Conservation (phyloP, 2,329 filamentous ascomycete genomes). For the Diplocarpon mali region DNA sequence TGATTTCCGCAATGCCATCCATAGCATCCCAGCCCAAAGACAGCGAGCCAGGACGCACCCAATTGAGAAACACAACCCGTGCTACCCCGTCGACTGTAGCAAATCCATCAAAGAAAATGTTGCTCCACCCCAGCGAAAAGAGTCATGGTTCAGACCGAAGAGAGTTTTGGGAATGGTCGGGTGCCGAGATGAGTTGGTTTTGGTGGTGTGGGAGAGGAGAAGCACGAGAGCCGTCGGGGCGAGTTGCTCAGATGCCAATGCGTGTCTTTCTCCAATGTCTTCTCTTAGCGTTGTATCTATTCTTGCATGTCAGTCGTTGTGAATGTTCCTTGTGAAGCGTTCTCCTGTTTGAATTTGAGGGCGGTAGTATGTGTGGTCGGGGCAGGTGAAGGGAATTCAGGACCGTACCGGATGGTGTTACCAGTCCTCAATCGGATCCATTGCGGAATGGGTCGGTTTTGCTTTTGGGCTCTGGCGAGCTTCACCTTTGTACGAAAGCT, state of each 20-base stretch:
- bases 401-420: conserved; percentile 91
- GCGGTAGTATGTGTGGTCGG: background rate
- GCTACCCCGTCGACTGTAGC: background rate
- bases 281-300: conserved; percentile 99
- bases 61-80: background rate
- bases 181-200: background rate
- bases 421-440: conserved; percentile 97
- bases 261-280: conserved; percentile 99
- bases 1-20: conserved; percentile 3
- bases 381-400: background rate
- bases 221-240: conserved; percentile 7
- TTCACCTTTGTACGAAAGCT: conserved; percentile 99
- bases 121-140: conserved; percentile 1
- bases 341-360: background rate
- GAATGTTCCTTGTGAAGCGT: background rate
- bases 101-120: conserved; percentile 1
- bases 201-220: background rate
- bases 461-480: conserved; percentile 99
- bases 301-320: conserved; percentile 2
- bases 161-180: background rate
- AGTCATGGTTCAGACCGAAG: background rate
- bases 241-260: conserved; percentile 84
- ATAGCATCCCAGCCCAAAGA: background rate
- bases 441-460: conserved; percentile 99
- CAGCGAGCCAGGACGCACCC: background rate